Evolutionary conservation across 495 filamentous ascomycete species (phyloP), one percentile per base, ranked within the genome.

Genomic region (Cryomyces minteri): DNA sequence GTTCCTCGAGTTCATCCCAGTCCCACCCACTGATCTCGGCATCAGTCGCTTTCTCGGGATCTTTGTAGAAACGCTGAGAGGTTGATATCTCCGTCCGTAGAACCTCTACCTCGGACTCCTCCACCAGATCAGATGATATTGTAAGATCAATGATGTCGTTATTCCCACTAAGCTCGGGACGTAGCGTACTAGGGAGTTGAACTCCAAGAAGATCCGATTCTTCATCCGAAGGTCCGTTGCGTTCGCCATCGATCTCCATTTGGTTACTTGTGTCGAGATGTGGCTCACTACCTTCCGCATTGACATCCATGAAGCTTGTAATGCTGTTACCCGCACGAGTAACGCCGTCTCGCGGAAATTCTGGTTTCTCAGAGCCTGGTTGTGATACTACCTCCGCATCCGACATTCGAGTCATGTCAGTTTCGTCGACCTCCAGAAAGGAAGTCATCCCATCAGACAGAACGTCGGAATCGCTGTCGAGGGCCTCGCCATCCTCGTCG

Each of bases 11-110:
- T 12, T 53, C 44, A 1, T 41, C 36, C 49, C 44, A 51, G 6
- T 33, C 31, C 60, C 60, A 63, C 4, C n/a, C 30, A 5, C 45
- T 32, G 9, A 57, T 43, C 11, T 57, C 53, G 8, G 14, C n/a
- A 10, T 29, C 36, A 7, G 46, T 49, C 4, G 33, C 41, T 5
- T 43, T 31, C 29, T 45, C 45, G 11, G 42, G 46, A 6, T 34
- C 11, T 36, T 32, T 36, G 10, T 11, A 8, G 32, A 34, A 34
- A 10, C 9, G 14, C 28, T 41, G 40, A 25, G 18, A 25, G 18
- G 18, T 25, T 25, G 18, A 25, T 2, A 25, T 25, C 18, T 25
- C 18, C 18, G 18, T 25, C 18, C 18, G 18, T 25, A 25, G 18
- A 25, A 25, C 18, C 2, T 25, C 18, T 25, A 25, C 18, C 18